These are phyloP conservation scores for Schwanniomyces vanrijiae DNA, from an alignment of 805 yeast genomes.

Conservation along the genomic window DNA sequence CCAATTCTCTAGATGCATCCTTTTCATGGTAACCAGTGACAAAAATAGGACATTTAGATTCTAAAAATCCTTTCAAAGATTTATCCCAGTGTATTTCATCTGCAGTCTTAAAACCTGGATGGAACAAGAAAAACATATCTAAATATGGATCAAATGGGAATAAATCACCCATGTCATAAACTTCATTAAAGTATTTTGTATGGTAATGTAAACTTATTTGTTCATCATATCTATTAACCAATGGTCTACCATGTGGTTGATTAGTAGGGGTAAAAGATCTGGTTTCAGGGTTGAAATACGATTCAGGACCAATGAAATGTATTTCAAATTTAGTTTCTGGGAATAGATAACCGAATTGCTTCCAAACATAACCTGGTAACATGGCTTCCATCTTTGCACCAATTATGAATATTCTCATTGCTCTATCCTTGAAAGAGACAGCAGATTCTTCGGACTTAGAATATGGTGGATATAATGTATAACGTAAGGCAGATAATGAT, in stretches of 20 bases:
- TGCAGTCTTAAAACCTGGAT: conserved; percentile 88
- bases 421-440: conserved; percentile 73
- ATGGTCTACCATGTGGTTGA: conserved; percentile 57
- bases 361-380: conserved; percentile 94
- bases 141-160: conserved; percentile 97
- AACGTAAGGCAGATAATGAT: conserved; percentile 88
- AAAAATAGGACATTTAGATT: conserved; percentile 89
- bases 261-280: conserved; percentile 57
- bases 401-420: conserved; percentile 82
- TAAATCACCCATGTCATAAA: conserved; percentile 89
- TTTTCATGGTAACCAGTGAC: conserved; percentile 85
- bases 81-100: conserved; percentile 83
- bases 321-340: conserved; percentile 82
- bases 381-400: conserved; percentile 94
- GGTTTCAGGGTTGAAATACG: conserved; percentile 68
- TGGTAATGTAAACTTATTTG: conserved; percentile 75
- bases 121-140: conserved; percentile 91
- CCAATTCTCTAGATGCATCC: conserved; percentile 69
- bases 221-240: conserved; percentile 71
- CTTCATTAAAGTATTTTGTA: conserved; percentile 87
- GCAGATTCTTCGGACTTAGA: conserved; percentile 45
- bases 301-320: conserved; percentile 94
- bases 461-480: conserved; percentile 75
- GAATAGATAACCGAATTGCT: conserved; percentile 81
- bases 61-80: conserved; percentile 81